Conservation (phyloP, 306 rosid species). For the Mimosa bimucronata region DNA sequence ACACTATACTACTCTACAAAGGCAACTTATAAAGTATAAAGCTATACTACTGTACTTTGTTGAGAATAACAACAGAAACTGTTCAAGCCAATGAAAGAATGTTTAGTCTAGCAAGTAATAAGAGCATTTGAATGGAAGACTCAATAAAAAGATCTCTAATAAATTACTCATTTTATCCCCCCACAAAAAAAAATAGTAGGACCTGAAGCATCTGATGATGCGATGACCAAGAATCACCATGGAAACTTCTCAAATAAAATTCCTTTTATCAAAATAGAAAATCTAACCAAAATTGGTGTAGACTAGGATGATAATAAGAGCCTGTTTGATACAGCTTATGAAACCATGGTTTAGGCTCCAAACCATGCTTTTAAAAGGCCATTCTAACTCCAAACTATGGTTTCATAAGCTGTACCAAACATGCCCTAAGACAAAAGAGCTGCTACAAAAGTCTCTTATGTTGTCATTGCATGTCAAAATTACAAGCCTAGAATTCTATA, state of each 20-base stretch:
- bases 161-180: not conserved
- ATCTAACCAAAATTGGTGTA: not conserved
- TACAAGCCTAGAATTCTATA: not conserved
- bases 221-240: not conserved
- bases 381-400: no score
- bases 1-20: not conserved
- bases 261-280: not conserved
- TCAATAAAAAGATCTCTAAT: not conserved
- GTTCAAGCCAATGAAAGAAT: not conserved
- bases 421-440: not conserved
- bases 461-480: not conserved
- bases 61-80: not conserved
- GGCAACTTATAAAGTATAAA: not conserved
- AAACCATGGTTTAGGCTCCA: no score
- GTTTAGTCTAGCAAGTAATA: not conserved
- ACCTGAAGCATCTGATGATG: not conserved
- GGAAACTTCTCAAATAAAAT: not conserved
- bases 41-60: not conserved
- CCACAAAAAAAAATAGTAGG: not conserved
- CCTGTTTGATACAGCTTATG: no score
- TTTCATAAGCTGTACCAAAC: no score
- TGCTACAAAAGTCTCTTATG: not conserved
- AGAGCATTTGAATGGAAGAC: not conserved
- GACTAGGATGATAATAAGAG: not conserved
- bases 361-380: no score